Percentiles rank a stretch among this genome's conserved stretches.
Conservation (phyloP, 2,329 filamentous ascomycete genomes). For the Lomentospora prolificans region DNA sequence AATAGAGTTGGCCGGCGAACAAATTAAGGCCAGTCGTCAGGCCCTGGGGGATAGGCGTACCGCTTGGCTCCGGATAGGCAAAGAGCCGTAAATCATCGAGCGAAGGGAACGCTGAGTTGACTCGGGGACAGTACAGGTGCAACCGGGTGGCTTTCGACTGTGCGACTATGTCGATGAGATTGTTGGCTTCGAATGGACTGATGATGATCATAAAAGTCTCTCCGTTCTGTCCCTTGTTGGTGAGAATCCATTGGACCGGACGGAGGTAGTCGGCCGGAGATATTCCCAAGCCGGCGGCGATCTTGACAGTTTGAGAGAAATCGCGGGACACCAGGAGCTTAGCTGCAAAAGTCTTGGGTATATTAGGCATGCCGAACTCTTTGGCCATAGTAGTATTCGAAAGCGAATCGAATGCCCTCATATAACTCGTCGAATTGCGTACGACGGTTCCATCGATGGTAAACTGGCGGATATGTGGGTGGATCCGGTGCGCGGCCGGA, state of each 20-base stretch:
- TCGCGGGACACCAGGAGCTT: conserved; percentile 39
- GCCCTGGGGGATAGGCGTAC: conserved; percentile 11
- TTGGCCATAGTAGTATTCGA: conserved; percentile 31
- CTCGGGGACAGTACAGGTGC: conserved; percentile 41
- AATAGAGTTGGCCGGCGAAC: conserved; percentile 59
- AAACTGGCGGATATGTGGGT: conserved; percentile 31
- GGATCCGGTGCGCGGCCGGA: conserved; percentile 31
- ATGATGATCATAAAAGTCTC: conserved; percentile 37
- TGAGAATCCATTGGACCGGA: conserved; percentile 45
- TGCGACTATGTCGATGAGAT: conserved; percentile 30
- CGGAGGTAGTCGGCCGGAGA: conserved; percentile 37
- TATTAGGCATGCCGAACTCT: conserved; percentile 6
- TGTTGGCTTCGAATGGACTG: conserved; percentile 51
- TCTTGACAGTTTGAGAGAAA: conserved; percentile 34
- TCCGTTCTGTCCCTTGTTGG: conserved; percentile 13
- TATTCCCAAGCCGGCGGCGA: background rate
- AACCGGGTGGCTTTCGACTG: conserved; percentile 26
- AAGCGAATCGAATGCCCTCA: conserved; percentile 33
- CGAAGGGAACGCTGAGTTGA: conserved; percentile 23
- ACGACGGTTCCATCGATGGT: conserved; percentile 24
- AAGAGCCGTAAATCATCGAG: conserved; percentile 38
- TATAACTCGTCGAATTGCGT: conserved; percentile 8
- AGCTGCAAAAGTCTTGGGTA: conserved; percentile 26
- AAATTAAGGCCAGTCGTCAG: conserved; percentile 43
- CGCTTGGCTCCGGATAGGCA: conserved; percentile 19